These are phyloP conservation scores for Saitoella complicata DNA, from an alignment of 805 yeast species.

Conservation along the genomic window DNA sequence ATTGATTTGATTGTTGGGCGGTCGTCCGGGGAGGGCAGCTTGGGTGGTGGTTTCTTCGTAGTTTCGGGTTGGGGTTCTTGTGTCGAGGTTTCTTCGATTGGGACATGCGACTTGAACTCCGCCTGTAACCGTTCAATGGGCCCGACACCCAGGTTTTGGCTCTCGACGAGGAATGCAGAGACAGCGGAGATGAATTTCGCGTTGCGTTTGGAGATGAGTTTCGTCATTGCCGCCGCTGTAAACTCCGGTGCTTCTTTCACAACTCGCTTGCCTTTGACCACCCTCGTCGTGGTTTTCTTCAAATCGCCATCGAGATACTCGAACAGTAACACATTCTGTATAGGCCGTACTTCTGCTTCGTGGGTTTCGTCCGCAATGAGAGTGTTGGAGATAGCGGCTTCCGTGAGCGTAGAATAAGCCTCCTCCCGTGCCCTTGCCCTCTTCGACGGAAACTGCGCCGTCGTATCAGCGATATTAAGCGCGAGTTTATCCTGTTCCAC, in stretches of 20 bases:
- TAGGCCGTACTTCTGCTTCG: neutral
- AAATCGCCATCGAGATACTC: neutral
- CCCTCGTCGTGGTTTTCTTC: neutral
- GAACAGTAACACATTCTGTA: neutral
- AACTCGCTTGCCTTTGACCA: neutral
- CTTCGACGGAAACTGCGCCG: neutral
- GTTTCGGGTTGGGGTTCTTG: no score
- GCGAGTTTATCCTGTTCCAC: neutral
- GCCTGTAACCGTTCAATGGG: no score
- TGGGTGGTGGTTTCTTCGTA: no score
- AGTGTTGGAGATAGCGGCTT: neutral
- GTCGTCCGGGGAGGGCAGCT: no score
- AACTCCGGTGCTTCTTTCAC: neutral
- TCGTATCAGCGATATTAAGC: neutral
- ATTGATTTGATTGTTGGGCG: constrained; percentile 41
- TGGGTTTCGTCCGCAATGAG: neutral
- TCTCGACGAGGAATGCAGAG: constrained; percentile 9
- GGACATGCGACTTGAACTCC: no score
- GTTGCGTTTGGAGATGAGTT: neutral
- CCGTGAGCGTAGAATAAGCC: neutral
- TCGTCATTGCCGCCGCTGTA: neutral
- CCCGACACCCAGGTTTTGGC: no score
- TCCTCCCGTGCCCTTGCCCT: neutral
- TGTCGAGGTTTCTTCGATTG: no score
- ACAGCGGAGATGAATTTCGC: constrained; percentile 13